Percentiles rank a stretch among this genome's conserved stretches.
Evolutionary conservation across 2,329 filamentous ascomycete species (phyloP).

Genomic region (Hymenoscyphus linearis): DNA sequence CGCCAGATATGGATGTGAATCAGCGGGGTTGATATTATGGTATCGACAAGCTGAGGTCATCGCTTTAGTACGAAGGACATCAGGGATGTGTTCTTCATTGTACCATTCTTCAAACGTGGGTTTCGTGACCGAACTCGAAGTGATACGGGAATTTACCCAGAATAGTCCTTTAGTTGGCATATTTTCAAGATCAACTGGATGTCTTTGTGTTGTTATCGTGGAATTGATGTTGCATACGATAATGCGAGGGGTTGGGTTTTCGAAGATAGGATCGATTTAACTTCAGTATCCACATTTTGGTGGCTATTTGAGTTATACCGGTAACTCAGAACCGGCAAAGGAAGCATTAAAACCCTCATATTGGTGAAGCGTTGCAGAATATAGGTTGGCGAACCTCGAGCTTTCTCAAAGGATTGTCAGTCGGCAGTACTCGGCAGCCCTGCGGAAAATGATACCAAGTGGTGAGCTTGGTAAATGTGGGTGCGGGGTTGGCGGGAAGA

Average conservation of each 20-base stretch:
- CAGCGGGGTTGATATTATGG: constrained; percentile 4
- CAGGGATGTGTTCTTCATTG: constrained; percentile 11
- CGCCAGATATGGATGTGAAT: constrained; percentile 9
- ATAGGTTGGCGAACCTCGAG: too few species aligned
- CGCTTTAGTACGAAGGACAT: constrained; percentile 9
- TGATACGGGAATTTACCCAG: constrained; percentile 14
- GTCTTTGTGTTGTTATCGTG: neutral
- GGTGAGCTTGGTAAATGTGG: neutral
- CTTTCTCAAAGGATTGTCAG: neutral
- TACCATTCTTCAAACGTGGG: constrained; percentile 13
- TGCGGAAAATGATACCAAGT: neutral
- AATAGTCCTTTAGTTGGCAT: constrained; percentile 6
- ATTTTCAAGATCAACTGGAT: neutral
- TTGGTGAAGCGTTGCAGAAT: neutral
- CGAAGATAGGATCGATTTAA: too few species aligned
- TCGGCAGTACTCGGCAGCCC: neutral
- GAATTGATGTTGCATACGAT: too few species aligned
- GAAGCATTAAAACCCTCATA: neutral
- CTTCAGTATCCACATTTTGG: neutral
- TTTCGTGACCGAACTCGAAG: neutral
- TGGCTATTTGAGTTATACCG: neutral
- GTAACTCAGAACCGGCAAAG: neutral
- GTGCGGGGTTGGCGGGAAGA: neutral
- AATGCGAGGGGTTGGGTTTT: too few species aligned
- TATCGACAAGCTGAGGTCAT: constrained; percentile 10